Base-by-base conservation (phyloP, 768 basidiomycete species). In the Termitomyces sp. region DNA sequence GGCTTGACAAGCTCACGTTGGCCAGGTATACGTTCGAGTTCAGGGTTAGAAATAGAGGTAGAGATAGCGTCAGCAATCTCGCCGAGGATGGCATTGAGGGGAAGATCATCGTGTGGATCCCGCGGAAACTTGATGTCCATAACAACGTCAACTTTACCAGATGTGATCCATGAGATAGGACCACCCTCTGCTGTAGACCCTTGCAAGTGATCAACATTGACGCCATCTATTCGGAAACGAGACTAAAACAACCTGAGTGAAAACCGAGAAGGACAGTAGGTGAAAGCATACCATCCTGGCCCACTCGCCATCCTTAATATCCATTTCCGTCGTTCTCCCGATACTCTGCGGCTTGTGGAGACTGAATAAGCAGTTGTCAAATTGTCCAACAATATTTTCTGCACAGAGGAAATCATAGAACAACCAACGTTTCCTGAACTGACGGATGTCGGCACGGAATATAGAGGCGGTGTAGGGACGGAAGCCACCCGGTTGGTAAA, bases 61-160 rank as follows among this genome's bases (percentile, higher is more conserved):
- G 85, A 81, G 31, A 98, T 88, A 48, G 90, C 92, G 65, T 93
- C 91, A 3, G 92, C 90, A 53, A 98, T 86, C 69, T 96, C 92
- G n/a, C 82, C 89, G 5, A 98, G 79, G 60, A 98, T 83, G 34
- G 83, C 88, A 62, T 91, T 88, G 64, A 97, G 79, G 18, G 85
- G 83, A 18, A 80, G 72, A 61, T 85, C 82, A 57, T 88, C 87
- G 51, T 77, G 69, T 10, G 84, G 84, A 63, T 92, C 87, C 18
- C 85, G 85, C 24, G 97, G 95, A 71, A 99, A 98, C 67, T 95
- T 94, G 74, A 99, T 95, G 72, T 99, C 97, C 24, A 98, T 81
- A 5, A 99, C 97, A 10, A 94, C 92, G 67, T 99, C 97, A 27
- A 97, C 81, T 71, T 96, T 97, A 43, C 97, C 97, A 0, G 95